Conservation (phyloP, 2,329 filamentous ascomycete species). For the Neonectria sp. region DNA sequence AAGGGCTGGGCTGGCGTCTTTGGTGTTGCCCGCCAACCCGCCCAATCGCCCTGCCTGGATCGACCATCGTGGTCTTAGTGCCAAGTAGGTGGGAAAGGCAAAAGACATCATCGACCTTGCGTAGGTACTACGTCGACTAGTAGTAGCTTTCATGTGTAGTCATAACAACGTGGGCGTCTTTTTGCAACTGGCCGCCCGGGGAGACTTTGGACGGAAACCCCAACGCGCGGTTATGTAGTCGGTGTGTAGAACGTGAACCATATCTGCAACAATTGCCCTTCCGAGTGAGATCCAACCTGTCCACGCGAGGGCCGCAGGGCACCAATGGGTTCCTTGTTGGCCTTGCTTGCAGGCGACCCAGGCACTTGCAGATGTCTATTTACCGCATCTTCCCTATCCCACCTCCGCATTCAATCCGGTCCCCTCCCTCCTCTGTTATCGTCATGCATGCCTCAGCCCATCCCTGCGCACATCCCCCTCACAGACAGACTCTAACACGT, state of each 20-base stretch:
- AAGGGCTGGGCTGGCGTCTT: constrained; percentile 9
- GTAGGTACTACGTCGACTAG: neutral
- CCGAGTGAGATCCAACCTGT: neutral
- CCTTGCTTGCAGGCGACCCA: neutral
- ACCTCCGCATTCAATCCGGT: constrained; percentile 26
- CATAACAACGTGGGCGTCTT: neutral
- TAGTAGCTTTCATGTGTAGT: neutral
- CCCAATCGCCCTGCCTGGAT: constrained; percentile 17
- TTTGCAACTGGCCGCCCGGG: neutral
- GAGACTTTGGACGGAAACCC: neutral
- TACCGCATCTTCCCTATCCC: constrained; percentile 31
- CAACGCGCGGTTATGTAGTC: constrained; percentile 22
- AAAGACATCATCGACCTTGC: constrained; percentile 4
- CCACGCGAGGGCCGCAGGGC: constrained; percentile 11
- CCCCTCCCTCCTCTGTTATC: constrained; percentile 22
- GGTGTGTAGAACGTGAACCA: neutral
- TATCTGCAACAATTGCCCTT: neutral
- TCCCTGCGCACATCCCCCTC: constrained; percentile 24
- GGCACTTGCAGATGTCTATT: constrained; percentile 6
- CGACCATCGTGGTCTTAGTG: constrained; percentile 14
- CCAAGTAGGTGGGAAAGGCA: neutral
- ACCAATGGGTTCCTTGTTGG: constrained; percentile 21
- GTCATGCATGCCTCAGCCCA: constrained; percentile 31
- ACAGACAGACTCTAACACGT: constrained; percentile 7
- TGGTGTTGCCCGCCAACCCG: neutral